A percentile compares a stretch with the other conserved stretches of the same genome.
Evolutionary conservation across 192 early-diverging fungal genomes (phyloP).

Genomic region (Linnemannia schmuckeri): DNA sequence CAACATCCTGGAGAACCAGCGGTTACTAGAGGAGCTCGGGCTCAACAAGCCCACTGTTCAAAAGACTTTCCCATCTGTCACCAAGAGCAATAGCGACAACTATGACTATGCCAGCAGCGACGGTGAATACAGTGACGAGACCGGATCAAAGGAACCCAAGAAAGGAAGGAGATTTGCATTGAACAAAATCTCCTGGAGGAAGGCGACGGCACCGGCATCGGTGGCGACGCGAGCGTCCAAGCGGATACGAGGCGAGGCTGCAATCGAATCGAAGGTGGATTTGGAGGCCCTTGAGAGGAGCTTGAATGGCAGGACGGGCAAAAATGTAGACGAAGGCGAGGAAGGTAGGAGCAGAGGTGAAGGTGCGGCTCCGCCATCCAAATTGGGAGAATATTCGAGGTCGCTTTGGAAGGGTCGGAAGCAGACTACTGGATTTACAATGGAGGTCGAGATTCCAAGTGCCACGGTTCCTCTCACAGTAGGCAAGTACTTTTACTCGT

Average conservation of each 20-base stretch:
- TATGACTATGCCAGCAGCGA: neutral
- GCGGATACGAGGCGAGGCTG: constrained; percentile 48
- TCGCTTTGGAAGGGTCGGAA: constrained; percentile 41
- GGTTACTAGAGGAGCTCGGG: constrained; percentile 56
- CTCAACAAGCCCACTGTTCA: constrained; percentile 20
- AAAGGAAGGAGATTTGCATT: neutral
- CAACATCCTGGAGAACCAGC: constrained; percentile 60
- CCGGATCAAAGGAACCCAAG: neutral
- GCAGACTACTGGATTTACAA: constrained; percentile 32
- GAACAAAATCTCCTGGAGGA: neutral
- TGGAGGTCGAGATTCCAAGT: constrained; percentile 33
- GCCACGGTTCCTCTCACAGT: constrained; percentile 56
- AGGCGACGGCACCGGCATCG: neutral
- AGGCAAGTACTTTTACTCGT: constrained; percentile 22
- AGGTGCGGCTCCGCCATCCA: constrained; percentile 5
- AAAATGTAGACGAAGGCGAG: neutral
- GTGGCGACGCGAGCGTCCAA: constrained; percentile 36
- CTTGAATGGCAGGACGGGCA: constrained; percentile 5
- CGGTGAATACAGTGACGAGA: constrained; percentile 21
- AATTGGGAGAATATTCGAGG: constrained; percentile 23
- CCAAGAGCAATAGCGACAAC: neutral
- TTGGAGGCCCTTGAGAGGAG: constrained; percentile 30
- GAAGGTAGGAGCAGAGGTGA: neutral
- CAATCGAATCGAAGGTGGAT: constrained; percentile 24
- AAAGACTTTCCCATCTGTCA: neutral